Evolutionary conservation across 352 stramenopile species (phyloP), one percentile per base, ranked within the genome.

Genomic region (Phytophthora pseudosyringae): DNA sequence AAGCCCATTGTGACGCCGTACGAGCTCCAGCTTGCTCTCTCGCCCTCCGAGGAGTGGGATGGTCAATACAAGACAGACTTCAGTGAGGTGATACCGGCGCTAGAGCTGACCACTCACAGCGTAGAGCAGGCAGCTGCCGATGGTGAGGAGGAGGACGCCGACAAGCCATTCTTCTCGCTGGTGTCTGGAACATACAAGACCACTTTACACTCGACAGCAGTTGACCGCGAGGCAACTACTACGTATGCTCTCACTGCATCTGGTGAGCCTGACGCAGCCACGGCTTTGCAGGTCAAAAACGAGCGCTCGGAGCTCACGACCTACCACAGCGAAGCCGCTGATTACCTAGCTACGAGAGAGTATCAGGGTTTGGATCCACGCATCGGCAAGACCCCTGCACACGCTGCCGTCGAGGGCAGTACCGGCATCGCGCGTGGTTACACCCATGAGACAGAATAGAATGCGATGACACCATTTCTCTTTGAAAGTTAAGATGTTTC

Each of bases 11-110:
- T 98, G 45, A 99, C 97, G 32, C 96, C 96, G 39, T 93, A 81
- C 48, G 97, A 99, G 67, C 81, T 99, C 46, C 88, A 98, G 59
- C 81, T 99, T 45, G 96, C 96, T 25, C 84, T 99, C 25, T 88
- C 83, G 1, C 69, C 76, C 5, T 71, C 33, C 1, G 93, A 97
- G 41, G 83, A 91, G 51, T 99, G 97, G 97, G 85, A 82, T 39
- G 86, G 82, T 13, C 71, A 91, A 59, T 91, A 90, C 71, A 93
- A 91, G 70, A 91, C 82, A 4, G 83, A 93, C 62, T 97, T 96
- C 56, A 58, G 69, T 1, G 88, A 97, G 51, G 83, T 97, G 41
- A 71, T 94, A 29, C 81, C 88, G 8, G 71, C 79, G 4, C 59
- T 92, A 6, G 64, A 80, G 11, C 55, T 78, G 35, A 81, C 78